Base-by-base conservation (phyloP, 1,284 basidiomycete species). In the Pseudozyma pruni region DNA sequence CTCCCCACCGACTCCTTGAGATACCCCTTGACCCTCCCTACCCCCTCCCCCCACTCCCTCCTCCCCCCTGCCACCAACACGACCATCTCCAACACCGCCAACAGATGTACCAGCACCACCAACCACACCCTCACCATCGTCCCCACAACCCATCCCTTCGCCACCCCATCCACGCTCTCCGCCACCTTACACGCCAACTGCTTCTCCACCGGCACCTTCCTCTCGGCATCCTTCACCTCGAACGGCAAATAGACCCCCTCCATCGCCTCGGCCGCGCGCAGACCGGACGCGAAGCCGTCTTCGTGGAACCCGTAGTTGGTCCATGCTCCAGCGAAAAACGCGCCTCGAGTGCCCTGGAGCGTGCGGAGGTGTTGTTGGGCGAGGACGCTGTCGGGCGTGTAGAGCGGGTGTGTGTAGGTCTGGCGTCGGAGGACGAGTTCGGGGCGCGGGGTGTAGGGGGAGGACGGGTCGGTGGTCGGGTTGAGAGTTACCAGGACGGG, bases 321-420 rank as follows among this genome's bases (percentile, higher is more conserved):
- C 86, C 90, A 93, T 7, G 91, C 91, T n/a, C 90, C 90, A 2
- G 88, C 89, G 78, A 87, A 93, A 16, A 87, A 87, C 55, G 92
- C 86, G 1, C 87, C 86, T 1, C 54, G 22, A 19, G 79, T 86
- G 72, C 88, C 87, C 82, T 92, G 91, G 46, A 92, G 90, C 20
- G 74, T 76, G 25, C 74, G 69, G 74, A 91, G 86, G 33, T 85
- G 81, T 4, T 78, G 72, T 74, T 90, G 90, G 0, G 88, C 87
- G n/a, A 77, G 79, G 16, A 91, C 85, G 22, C 76, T 76, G 57
- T 81, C 60, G 1, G 63, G 45, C 1, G 71, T 72, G 55, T 79
- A 85, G 39, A 90, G 85, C 1, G 90, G 90, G 74, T 91, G 91
- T 40, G 89, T 86, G 82, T 92, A 92, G 31, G 83, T 76, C 83